A percentile compares a stretch with the other conserved stretches of the same genome.
Evolutionary conservation across 73 alveolate genomes (phyloP).

Genomic region (Tetrahymena borealis): DNA sequence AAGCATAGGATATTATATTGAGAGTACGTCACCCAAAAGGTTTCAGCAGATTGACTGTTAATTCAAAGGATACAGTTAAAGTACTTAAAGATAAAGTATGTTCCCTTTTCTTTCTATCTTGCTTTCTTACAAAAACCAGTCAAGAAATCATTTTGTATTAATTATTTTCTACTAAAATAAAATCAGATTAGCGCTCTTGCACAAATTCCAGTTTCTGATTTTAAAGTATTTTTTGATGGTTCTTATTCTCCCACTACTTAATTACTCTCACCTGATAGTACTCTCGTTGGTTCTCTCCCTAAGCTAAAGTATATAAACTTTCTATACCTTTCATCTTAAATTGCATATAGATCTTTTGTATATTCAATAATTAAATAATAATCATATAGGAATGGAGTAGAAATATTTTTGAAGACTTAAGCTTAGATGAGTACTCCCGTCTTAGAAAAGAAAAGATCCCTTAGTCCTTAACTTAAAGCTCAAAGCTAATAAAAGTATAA

Average conservation of each 20-base stretch:
- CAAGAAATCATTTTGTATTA: neutral
- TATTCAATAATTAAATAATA: no score
- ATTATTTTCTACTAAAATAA: neutral
- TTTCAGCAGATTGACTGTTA: conserved; percentile 17
- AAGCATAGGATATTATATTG: neutral
- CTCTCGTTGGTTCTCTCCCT: neutral
- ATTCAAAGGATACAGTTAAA: neutral
- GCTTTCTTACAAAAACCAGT: neutral
- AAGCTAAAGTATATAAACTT: neutral
- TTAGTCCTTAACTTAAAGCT: conserved; percentile 15
- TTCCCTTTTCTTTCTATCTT: neutral
- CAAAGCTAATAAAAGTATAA: neutral
- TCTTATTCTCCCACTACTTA: neutral
- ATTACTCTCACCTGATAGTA: neutral
- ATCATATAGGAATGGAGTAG: neutral
- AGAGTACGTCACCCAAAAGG: conserved; percentile 9
- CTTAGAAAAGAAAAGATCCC: conserved; percentile 10
- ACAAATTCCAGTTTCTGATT: conserved; percentile 9
- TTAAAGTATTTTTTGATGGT: neutral
- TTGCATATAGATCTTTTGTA: no score
- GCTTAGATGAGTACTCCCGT: neutral
- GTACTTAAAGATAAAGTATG: conserved; percentile 4
- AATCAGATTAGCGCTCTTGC: neutral
- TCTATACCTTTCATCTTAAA: neutral
- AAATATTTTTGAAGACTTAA: neutral